phyloP scores from a whole-genome alignment of 441 rosid genomes.

The Geranium incanum region DNA sequence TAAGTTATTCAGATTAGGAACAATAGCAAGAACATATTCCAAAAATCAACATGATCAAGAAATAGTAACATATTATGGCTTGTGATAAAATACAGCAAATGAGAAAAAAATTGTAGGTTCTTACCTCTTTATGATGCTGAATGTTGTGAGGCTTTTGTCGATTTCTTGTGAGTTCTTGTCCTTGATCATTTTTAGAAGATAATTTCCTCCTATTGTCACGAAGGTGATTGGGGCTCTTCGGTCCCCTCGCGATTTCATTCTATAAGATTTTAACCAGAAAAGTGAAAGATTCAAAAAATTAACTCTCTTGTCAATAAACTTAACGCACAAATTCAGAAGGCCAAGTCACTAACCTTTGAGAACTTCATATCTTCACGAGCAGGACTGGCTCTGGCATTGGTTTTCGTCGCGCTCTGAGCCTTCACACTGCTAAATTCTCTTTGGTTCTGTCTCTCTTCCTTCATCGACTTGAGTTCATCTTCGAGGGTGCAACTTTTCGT shows the following conservation, averaged over 20 bases:
- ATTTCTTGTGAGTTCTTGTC: slow-evolving; percentile 10
- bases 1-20: neutral
- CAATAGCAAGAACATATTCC: no score
- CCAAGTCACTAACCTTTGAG: slow-evolving; percentile 19
- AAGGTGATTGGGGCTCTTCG: slow-evolving; percentile 9
- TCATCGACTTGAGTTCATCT: slow-evolving; percentile 29
- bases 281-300: neutral
- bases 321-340: neutral
- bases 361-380: slow-evolving; percentile 13
- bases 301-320: neutral
- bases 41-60: neutral
- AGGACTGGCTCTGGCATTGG: slow-evolving; percentile 20
- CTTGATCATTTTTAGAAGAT: slow-evolving; percentile 7
- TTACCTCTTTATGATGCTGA: slow-evolving; percentile 17
- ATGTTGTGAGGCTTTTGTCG: slow-evolving; percentile 10
- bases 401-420: slow-evolving; percentile 17
- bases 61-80: neutral
- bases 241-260: slow-evolving; percentile 9
- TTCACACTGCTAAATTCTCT: slow-evolving; percentile 17
- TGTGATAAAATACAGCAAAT: neutral
- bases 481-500: slow-evolving; percentile 34
- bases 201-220: slow-evolving; percentile 13
- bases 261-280: neutral
- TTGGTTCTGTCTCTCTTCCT: slow-evolving; percentile 33
- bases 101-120: neutral